Conservation (phyloP, 108 stramenopile genomes). For the Cyclotella baltica region DNA sequence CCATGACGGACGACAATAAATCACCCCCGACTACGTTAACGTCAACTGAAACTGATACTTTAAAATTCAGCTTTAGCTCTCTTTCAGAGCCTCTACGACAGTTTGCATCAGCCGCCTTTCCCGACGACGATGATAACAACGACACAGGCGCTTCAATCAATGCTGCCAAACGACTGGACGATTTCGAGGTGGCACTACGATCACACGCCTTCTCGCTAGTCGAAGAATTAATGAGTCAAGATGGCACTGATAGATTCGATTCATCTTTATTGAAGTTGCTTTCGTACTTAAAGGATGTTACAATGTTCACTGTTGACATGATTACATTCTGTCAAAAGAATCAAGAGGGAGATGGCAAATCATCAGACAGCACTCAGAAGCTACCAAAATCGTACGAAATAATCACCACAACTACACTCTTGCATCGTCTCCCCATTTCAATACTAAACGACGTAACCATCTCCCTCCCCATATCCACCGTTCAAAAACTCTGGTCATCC, state of each 20-base stretch:
- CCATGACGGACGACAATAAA: not conserved
- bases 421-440: not conserved
- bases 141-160: not conserved
- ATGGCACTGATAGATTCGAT: not conserved
- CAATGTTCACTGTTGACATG: slow-evolving; percentile 32
- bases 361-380: not conserved
- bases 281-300: slow-evolving; percentile 34
- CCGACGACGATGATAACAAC: not conserved
- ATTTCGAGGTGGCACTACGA: slow-evolving; percentile 39
- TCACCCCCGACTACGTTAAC: not conserved
- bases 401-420: not conserved
- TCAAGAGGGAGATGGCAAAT: not conserved
- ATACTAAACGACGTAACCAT: not conserved
- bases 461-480: slow-evolving; percentile 5
- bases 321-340: too few species aligned
- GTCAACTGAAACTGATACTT: too few species aligned
- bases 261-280: slow-evolving; percentile 11
- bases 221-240: slow-evolving; percentile 14
- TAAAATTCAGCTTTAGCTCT: too few species aligned
- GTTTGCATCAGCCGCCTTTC: slow-evolving; percentile 10
- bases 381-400: not conserved
- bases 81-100: slow-evolving; percentile 17
- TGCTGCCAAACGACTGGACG: slow-evolving; percentile 23
- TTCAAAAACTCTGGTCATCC: slow-evolving; percentile 11
- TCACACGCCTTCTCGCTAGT: slow-evolving; percentile 29